Base-by-base conservation (phyloP, 2,329 filamentous ascomycete genomes). In the Aureobasidium sp. region DNA sequence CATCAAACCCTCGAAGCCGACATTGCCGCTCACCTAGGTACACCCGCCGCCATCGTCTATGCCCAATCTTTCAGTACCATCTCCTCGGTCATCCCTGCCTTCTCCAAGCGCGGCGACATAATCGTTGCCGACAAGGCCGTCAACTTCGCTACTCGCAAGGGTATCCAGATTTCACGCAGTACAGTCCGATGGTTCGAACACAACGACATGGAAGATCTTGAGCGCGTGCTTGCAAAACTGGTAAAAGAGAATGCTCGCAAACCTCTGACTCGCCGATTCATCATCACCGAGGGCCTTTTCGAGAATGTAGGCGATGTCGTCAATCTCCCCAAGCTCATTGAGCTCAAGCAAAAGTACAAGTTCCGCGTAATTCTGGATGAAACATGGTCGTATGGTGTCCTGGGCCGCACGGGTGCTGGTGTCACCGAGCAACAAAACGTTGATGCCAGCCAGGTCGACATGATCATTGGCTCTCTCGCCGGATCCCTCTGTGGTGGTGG, bases 361-460 rank as follows among this genome's bases (percentile, higher is more conserved):
- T 99, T 97, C 80, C 91, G 94, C 69, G 84, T 99, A 62, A 96
- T 97, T 67, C 86, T 99, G 41, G 94, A 99, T 74, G 94, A 99
- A 79, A 96, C 92, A 1, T 96, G 90, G 88, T 97, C 92, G 0
- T 99, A 97, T 73, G 95, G 93, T 64, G 89, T 97, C 20, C 83
- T 99, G 5, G 94, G 94, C 52, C 84, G 92, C 65, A 96, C 91
- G 29, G 95, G 94, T 24, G 87, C 92, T 59, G 94, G 94, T 63
- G 81, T 97, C 43, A 97, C 94, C 0, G 95, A 99, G 78, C 90
- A 93, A 6, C 94, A 97, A 72, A 96, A 97, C 69, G 93, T 99
- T 20, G 94, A 97, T 73, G 87, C 93, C 0, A 85, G 88, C 10
- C 89, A 96, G 72, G 87, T 99, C 55, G 94, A 99, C 78, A 97